These are phyloP conservation scores for Globisporangium iwayamae DNA, from an alignment of 352 stramenopile genomes.

Conservation along the genomic window DNA sequence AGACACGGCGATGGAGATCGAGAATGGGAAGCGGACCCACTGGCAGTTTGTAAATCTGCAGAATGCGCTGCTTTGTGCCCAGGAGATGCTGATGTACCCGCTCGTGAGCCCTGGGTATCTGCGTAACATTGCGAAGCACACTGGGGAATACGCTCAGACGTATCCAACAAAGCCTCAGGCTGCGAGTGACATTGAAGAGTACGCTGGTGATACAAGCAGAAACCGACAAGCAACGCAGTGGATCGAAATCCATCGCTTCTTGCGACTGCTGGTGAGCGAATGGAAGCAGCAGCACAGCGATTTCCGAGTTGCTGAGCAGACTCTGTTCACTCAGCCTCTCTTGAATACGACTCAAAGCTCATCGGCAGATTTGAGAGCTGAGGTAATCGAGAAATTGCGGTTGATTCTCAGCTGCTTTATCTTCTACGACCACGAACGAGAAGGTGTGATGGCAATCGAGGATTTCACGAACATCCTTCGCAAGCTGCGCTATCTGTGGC, in stretches of 20 bases:
- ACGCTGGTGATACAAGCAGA: not conserved
- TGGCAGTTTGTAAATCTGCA: slow-evolving; percentile 63
- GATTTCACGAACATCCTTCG: slow-evolving; percentile 57
- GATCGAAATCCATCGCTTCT: slow-evolving; percentile 67
- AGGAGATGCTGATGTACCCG: slow-evolving; percentile 70
- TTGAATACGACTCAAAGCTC: not conserved
- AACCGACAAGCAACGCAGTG: slow-evolving; percentile 17
- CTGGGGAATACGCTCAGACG: slow-evolving; percentile 49
- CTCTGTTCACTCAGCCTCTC: slow-evolving; percentile 43
- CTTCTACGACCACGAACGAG: slow-evolving; percentile 65
- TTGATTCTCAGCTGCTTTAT: slow-evolving; percentile 70
- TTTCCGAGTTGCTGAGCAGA: slow-evolving; percentile 45
- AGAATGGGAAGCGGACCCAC: slow-evolving; percentile 26
- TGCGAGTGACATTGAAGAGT: not conserved
- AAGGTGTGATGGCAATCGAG: slow-evolving; percentile 34
- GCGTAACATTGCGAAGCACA: slow-evolving; percentile 48
- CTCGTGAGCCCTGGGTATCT: slow-evolving; percentile 62
- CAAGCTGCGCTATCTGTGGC: slow-evolving; percentile 64
- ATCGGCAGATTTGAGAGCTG: not conserved
- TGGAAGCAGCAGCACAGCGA: slow-evolving; percentile 64
- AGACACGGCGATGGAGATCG: slow-evolving; percentile 6
- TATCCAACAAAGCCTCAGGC: slow-evolving; percentile 1
- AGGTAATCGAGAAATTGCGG: slow-evolving; percentile 46
- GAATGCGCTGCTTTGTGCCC: slow-evolving; percentile 53
- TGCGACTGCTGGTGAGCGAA: slow-evolving; percentile 60